phyloP scores from a whole-genome alignment of 2,329 filamentous ascomycete genomes.

The Colletotrichum euphorbiae region DNA sequence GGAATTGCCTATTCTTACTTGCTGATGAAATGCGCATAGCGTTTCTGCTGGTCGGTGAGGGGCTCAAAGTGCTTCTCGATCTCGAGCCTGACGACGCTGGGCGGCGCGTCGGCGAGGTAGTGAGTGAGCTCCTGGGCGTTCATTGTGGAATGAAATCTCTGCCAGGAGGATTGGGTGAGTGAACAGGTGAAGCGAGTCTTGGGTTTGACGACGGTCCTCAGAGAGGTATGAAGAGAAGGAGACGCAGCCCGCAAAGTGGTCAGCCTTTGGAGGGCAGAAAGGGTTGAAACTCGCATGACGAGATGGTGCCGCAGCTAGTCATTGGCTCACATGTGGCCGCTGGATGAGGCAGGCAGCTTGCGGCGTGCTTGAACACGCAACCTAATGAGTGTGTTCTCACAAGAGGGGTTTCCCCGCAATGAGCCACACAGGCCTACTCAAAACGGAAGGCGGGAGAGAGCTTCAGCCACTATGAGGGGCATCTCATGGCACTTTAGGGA shows the following conservation, averaged over 20 bases:
- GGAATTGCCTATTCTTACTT: conserved; percentile 61
- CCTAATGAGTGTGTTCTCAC: not conserved
- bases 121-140: conserved; percentile 73
- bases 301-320: conserved; percentile 33
- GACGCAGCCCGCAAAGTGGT: conserved; percentile 42
- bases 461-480: conserved; percentile 36
- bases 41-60: conserved; percentile 79
- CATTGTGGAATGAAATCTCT: conserved; percentile 57
- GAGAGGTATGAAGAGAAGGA: conserved; percentile 23
- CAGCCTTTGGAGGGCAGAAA: conserved; percentile 51
- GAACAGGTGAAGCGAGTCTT: conserved; percentile 18
- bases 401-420: not conserved
- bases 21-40: conserved; percentile 92
- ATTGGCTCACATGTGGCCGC: conserved; percentile 33
- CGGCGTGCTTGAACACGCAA: conserved; percentile 1
- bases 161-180: conserved; percentile 29
- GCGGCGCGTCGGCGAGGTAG: conserved; percentile 92
- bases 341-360: conserved; percentile 34
- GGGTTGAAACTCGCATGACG: conserved; percentile 46
- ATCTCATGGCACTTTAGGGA: conserved; percentile 32
- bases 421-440: conserved; percentile 3
- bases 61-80: conserved; percentile 94
- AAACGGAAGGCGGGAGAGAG: conserved; percentile 6
- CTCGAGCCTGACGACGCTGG: conserved; percentile 86
- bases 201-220: conserved; percentile 19